Percentiles rank a stretch among this genome's conserved stretches.
These are phyloP conservation scores for Aethionema arabicum DNA, from an alignment of 345 rosid species.

Conservation along the genomic window DNA sequence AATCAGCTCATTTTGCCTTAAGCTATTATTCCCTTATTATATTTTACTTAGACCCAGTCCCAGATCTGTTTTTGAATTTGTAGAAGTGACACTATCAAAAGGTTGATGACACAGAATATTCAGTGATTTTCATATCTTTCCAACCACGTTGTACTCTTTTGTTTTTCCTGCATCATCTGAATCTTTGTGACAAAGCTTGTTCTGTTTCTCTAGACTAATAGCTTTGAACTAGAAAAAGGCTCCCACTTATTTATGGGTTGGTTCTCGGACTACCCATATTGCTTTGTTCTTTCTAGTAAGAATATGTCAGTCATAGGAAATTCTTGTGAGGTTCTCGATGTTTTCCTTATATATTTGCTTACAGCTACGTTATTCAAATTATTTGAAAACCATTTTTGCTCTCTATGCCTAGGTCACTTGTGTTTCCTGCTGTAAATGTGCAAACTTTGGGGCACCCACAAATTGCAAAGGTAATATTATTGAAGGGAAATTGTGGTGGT, in stretches of 20 bases:
- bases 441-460: constrained; percentile 48
- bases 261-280: background rate
- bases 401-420: constrained; percentile 43
- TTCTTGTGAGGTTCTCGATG: constrained; percentile 5
- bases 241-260: background rate
- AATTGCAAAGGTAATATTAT: constrained; percentile 60
- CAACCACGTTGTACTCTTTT: background rate
- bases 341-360: constrained; percentile 12
- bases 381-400: constrained; percentile 8
- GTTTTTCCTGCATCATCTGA: background rate
- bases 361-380: constrained; percentile 18
- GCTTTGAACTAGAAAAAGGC: background rate
- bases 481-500: constrained; percentile 4
- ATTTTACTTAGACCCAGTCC: constrained; percentile 4
- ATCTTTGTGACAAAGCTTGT: constrained; percentile 5
- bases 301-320: background rate
- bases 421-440: constrained; percentile 49
- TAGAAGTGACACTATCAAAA: constrained; percentile 13
- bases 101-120: background rate
- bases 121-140: constrained; percentile 1
- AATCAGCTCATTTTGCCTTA: background rate
- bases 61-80: constrained; percentile 7
- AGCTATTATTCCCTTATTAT: background rate
- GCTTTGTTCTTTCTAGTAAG: constrained; percentile 11
- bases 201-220: constrained; percentile 8